phyloP scores from a whole-genome alignment of 331 rosid species.

The Rhamnella rubrinervis region DNA sequence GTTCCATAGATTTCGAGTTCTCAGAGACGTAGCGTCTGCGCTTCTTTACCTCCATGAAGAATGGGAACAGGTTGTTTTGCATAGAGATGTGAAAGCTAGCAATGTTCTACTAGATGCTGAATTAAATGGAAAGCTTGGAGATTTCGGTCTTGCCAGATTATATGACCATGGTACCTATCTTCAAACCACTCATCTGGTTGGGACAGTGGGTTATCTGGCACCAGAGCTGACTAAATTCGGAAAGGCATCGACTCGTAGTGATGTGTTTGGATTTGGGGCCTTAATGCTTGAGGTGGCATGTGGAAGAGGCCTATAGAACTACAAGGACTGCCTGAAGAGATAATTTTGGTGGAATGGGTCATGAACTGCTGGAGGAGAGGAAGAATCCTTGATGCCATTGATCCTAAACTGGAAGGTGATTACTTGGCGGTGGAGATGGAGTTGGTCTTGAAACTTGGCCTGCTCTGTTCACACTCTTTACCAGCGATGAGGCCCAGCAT shows the following conservation, averaged over 20 bases:
- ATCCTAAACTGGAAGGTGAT: constrained; percentile 5
- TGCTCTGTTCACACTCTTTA: constrained; percentile 22
- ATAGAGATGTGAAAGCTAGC: constrained; percentile 26
- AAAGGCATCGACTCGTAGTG: constrained; percentile 18
- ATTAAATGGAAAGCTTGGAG: constrained; percentile 1
- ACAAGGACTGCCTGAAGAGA: background rate
- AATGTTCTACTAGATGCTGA: too few relatives aligned
- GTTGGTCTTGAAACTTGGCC: constrained; percentile 28
- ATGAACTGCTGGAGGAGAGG: background rate
- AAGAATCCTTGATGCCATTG: constrained; percentile 11
- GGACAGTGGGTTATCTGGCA: constrained; percentile 30
- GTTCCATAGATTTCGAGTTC: constrained; percentile 15
- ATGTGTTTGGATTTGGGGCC: constrained; percentile 9
- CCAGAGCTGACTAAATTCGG: constrained; percentile 25
- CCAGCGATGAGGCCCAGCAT: constrained; percentile 25
- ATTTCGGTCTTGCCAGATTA: too few relatives aligned
- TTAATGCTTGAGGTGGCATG: constrained; percentile 26
- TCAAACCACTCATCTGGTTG: constrained; percentile 24
- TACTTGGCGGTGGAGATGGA: constrained; percentile 18
- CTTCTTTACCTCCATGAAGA: constrained; percentile 28
- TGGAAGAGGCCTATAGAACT: constrained; percentile 30
- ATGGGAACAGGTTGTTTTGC: constrained; percentile 35
- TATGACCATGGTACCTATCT: constrained; percentile 24
- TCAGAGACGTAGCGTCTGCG: constrained; percentile 28
- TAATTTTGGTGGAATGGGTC: constrained; percentile 26